Evolutionary conservation across 805 yeast species (phyloP).

Genomic region (Pichia rugopelliculosa): DNA sequence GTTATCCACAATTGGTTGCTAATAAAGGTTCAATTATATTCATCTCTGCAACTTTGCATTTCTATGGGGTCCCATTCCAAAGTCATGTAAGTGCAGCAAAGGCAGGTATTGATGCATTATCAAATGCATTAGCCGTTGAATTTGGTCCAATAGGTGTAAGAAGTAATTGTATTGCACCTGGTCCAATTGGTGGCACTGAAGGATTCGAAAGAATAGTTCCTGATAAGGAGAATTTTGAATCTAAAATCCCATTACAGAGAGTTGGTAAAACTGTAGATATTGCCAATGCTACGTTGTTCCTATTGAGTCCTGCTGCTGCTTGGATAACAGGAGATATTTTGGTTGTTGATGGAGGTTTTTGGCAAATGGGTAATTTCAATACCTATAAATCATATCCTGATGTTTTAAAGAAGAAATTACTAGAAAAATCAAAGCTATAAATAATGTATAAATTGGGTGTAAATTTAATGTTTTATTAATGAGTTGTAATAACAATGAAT

Average conservation of each 20-base stretch:
- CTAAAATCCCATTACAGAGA: constrained; percentile 57
- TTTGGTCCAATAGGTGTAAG: constrained; percentile 85
- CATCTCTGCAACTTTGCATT: constrained; percentile 85
- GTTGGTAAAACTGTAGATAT: constrained; percentile 69
- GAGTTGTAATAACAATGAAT: no score
- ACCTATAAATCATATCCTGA: constrained; percentile 36
- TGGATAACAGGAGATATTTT: constrained; percentile 71
- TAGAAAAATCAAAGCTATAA: constrained; percentile 20
- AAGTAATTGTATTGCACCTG: constrained; percentile 85
- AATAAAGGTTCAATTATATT: constrained; percentile 69
- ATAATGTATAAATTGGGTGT: background rate
- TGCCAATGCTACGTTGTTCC: constrained; percentile 78
- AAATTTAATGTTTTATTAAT: constrained; percentile 4
- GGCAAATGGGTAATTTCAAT: constrained; percentile 63
- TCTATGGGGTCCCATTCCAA: constrained; percentile 84
- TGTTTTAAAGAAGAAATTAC: constrained; percentile 25
- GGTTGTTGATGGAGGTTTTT: constrained; percentile 85
- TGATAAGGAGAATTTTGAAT: constrained; percentile 32
- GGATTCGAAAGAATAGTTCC: constrained; percentile 63
- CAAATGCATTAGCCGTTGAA: constrained; percentile 81
- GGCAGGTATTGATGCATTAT: constrained; percentile 88
- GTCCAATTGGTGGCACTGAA: constrained; percentile 81
- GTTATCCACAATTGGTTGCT: constrained; percentile 53
- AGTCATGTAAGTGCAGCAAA: constrained; percentile 91
- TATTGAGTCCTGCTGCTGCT: constrained; percentile 76